A percentile compares a stretch with the other conserved stretches of the same genome.
phyloP scores from a whole-genome alignment of 2,329 filamentous ascomycete genomes.

The Zymoseptoria passerinii region DNA sequence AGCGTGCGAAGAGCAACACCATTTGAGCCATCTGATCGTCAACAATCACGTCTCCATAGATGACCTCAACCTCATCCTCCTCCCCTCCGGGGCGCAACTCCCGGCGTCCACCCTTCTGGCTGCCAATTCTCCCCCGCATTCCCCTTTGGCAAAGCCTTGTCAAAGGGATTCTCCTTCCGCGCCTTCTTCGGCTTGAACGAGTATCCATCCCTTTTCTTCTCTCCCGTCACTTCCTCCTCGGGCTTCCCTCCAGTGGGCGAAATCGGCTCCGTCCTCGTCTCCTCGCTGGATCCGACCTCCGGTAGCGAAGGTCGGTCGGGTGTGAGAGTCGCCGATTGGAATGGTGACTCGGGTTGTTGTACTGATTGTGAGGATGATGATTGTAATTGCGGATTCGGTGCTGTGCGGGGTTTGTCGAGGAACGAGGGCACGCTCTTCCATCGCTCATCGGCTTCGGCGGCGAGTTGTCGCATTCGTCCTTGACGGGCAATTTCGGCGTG shows the following conservation, averaged over 20 bases:
- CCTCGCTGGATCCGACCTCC: conserved; percentile 7
- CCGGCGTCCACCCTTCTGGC: conserved; percentile 39
- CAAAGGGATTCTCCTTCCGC: conserved; percentile 32
- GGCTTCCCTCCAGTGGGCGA: conserved; percentile 21
- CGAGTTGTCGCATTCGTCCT: conserved; percentile 51
- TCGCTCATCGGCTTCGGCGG: conserved; percentile 50
- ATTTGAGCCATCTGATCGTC: no score
- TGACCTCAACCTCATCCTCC: conserved; percentile 6
- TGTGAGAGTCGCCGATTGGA: conserved; percentile 18
- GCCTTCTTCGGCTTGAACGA: background rate
- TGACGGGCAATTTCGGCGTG: conserved; percentile 49
- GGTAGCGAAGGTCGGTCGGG: conserved; percentile 10
- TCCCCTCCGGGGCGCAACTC: conserved; percentile 28
- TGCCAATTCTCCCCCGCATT: conserved; percentile 41
- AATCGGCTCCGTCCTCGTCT: conserved; percentile 26
- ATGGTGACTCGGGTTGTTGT: conserved; percentile 17
- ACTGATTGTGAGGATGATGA: conserved; percentile 35
- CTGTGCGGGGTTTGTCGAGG: conserved; percentile 46
- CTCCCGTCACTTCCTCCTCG: conserved; percentile 27
- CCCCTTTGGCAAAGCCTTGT: conserved; percentile 29
- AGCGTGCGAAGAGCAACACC: no score
- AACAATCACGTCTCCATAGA: no score
- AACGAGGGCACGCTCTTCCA: conserved; percentile 54
- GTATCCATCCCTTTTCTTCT: conserved; percentile 9
- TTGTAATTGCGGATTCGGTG: conserved; percentile 39